A percentile compares a stretch with the other conserved stretches of the same genome.
Conservation (phyloP, 208 protist species). For the Phytomonas sp. region DNA sequence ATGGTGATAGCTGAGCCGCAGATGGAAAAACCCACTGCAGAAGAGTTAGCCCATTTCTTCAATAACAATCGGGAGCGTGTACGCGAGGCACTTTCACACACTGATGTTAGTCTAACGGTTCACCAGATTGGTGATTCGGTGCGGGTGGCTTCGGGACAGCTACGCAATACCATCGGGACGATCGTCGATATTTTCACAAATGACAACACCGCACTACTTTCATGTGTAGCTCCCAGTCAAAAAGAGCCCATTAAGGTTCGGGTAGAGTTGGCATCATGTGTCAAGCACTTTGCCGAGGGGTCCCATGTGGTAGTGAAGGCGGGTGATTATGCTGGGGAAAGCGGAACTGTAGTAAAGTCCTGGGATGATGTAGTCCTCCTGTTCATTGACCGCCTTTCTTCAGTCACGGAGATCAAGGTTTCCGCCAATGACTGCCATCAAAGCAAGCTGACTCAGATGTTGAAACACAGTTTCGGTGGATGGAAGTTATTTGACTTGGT, state of each 20-base stretch:
- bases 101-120: constrained; percentile 4
- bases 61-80: constrained; percentile 75
- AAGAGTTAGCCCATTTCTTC: constrained; percentile 85
- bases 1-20: constrained; percentile 51
- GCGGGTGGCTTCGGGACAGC: constrained; percentile 64
- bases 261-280: constrained; percentile 71
- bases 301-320: constrained; percentile 78
- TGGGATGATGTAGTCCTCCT: constrained; percentile 63
- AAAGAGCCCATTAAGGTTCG: constrained; percentile 52
- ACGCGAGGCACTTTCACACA: constrained; percentile 36
- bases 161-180: constrained; percentile 59
- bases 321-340: constrained; percentile 72
- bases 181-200: constrained; percentile 73
- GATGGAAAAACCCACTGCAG: constrained; percentile 65
- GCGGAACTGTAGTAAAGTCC: constrained; percentile 81
- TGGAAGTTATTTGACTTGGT: constrained; percentile 84
- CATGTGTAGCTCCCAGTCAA: constrained; percentile 47
- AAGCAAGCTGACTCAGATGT: constrained; percentile 64
- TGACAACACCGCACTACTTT: constrained; percentile 55
- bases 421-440: constrained; percentile 80
- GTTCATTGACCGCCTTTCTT: constrained; percentile 59
- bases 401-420: constrained; percentile 57
- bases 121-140: constrained; percentile 64
- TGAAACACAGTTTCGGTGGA: constrained; percentile 52
- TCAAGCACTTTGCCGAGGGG: constrained; percentile 77